phyloP scores from a whole-genome alignment of 2,329 filamentous ascomycete species.

The Cercospora citrullina region DNA sequence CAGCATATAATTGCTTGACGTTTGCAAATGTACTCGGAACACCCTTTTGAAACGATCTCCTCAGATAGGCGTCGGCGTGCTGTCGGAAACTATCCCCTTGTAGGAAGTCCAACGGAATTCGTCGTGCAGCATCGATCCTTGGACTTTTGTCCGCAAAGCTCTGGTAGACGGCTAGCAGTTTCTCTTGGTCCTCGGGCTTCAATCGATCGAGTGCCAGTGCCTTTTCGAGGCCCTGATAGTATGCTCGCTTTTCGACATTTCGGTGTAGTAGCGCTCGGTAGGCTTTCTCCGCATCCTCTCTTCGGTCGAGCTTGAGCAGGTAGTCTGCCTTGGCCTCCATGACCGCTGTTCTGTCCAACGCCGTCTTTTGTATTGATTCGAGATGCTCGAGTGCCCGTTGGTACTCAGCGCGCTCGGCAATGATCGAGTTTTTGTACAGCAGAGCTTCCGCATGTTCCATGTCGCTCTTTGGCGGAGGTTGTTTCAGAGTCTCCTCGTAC shows the following conservation, averaged over 20 bases:
- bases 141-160: constrained; percentile 79
- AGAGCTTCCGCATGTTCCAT: constrained; percentile 91
- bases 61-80: constrained; percentile 76
- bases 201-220: constrained; percentile 63
- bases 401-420: constrained; percentile 82
- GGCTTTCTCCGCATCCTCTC: constrained; percentile 76
- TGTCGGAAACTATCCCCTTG: constrained; percentile 76
- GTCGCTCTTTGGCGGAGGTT: constrained; percentile 71
- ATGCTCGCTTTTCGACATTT: constrained; percentile 82
- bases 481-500: constrained; percentile 91
- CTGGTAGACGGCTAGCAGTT: constrained; percentile 74
- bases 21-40: constrained; percentile 97
- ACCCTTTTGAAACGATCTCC: constrained; percentile 83
- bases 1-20: constrained; percentile 85
- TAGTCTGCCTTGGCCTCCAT: constrained; percentile 87
- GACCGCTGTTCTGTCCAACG: constrained; percentile 79
- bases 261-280: constrained; percentile 80
- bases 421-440: constrained; percentile 93
- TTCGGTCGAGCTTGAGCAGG: constrained; percentile 71
- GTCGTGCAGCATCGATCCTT: constrained; percentile 78
- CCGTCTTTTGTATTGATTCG: constrained; percentile 72
- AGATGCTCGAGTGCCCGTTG: constrained; percentile 84
- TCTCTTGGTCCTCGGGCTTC: constrained; percentile 65
- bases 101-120: constrained; percentile 87
- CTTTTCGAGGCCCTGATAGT: constrained; percentile 77